Percentiles rank a stretch among this genome's conserved stretches.
Conservation (phyloP, 75 land plant genomes). For the Cryptomeria japonica region DNA sequence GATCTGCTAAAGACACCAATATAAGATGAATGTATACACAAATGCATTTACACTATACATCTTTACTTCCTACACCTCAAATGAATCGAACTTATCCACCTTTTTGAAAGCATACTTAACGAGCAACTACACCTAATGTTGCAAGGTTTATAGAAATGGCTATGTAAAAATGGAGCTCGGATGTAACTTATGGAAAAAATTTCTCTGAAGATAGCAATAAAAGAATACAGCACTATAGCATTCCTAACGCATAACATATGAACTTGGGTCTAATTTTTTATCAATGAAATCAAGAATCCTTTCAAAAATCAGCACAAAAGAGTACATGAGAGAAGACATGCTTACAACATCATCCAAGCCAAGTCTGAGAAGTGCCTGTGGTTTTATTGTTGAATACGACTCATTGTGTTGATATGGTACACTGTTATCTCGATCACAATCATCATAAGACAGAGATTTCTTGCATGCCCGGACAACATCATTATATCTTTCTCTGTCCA, state of each 20-base stretch:
- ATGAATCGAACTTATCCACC: neutral
- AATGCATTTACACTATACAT: neutral
- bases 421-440: conserved; percentile 51
- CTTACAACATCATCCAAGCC: conserved; percentile 96
- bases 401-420: conserved; percentile 4
- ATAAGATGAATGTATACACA: neutral
- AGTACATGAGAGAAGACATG: neutral
- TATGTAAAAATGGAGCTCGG: neutral
- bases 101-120: neutral
- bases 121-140: neutral
- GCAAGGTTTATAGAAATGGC: neutral
- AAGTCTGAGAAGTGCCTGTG: conserved; percentile 71
- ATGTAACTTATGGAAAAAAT: neutral
- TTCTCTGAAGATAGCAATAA: neutral
- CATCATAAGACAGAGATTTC: conserved; percentile 58
- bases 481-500: conserved; percentile 62
- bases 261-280: neutral
- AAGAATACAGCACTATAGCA: neutral
- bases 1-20: neutral
- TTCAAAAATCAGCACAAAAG: neutral
- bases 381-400: conserved; percentile 11
- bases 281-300: neutral
- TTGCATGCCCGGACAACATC: conserved; percentile 69
- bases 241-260: neutral
- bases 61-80: neutral